Conservation (phyloP, 352 stramenopile species). For the Pythium phragmitis region DNA sequence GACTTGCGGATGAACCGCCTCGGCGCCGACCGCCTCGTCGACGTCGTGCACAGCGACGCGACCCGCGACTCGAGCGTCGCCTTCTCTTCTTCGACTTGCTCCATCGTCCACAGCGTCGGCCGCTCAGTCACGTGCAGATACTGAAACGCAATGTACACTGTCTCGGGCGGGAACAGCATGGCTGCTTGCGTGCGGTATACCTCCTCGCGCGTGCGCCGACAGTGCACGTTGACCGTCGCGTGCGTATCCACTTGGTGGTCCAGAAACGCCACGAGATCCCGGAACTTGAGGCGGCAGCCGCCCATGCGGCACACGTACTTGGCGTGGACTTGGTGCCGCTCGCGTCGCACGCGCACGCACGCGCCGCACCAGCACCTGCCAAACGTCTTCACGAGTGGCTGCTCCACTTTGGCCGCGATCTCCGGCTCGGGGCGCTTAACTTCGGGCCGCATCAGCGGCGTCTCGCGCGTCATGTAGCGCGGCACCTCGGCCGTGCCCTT, state of each 20-base stretch:
- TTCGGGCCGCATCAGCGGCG: slow-evolving; percentile 4
- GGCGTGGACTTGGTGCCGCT: background rate
- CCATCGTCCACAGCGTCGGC: slow-evolving; percentile 47
- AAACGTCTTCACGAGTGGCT: background rate
- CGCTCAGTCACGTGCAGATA: slow-evolving; percentile 31
- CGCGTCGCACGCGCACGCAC: background rate
- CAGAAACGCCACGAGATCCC: slow-evolving; percentile 40
- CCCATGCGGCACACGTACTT: slow-evolving; percentile 23
- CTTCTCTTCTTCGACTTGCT: slow-evolving; percentile 42
- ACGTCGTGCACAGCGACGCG: slow-evolving; percentile 2
- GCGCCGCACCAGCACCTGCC: slow-evolving; percentile 5
- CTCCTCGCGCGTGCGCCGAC: slow-evolving; percentile 36
- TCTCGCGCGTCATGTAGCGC: slow-evolving; percentile 11
- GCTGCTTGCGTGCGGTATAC: slow-evolving; percentile 35
- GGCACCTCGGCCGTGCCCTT: slow-evolving; percentile 6
- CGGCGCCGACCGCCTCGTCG: background rate
- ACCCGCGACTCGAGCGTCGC: slow-evolving; percentile 30
- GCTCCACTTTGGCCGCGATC: slow-evolving; percentile 21
- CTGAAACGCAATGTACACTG: slow-evolving; percentile 57
- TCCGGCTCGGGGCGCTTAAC: slow-evolving; percentile 7
- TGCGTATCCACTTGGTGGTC: slow-evolving; percentile 63
- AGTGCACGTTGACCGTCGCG: slow-evolving; percentile 39
- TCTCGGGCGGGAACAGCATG: slow-evolving; percentile 39
- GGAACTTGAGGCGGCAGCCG: slow-evolving; percentile 26
- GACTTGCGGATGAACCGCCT: slow-evolving; percentile 18